Evolutionary conservation across 768 basidiomycete genomes (phyloP), one percentile per base, ranked within the genome.

Genomic region (Trametes maxima): DNA sequence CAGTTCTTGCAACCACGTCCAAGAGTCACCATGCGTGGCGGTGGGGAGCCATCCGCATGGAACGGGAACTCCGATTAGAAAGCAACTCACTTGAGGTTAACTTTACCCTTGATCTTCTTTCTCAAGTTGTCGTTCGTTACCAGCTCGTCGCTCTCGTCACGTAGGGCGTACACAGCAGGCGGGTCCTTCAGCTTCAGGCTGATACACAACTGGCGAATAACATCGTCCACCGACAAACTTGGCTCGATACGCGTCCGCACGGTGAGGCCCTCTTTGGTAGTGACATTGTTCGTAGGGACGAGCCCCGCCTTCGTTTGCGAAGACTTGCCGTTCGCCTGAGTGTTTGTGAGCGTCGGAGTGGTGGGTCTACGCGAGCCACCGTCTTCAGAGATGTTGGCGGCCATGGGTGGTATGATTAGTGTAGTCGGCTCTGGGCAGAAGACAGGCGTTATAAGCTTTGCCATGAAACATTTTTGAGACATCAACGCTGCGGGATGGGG

Each of bases 71-170:
- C 19, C 21, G 44, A 24, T 14, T 48, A 13, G 17, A 35, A 35
- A 4, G 48, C 74, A 16, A 75, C 84, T 66, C 70, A 94, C 92
- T 87, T 93, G 57, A 95, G 78, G 68, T 89, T 86, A 49, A 81
- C 83, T 73, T 90, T 94, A 42, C 81, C 80, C 74, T 83, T 89
- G 65, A 95, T 91, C 77, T 89, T 90, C 76, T 83, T 86, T 70
- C 86, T 81, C 68, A 97, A 71, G 70, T 95, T 95, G 65, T 94
- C 92, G 68, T 90, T 89, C 25, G 92, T 95, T 17, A 97, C 88
- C 48, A 95, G 74, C 65, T 91, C 91, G 61, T 90, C 90, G 16
- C 80, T 84, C 66, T 92, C 90, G 70, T 95, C 92, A 67, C 94
- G 81, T 60, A 96, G 73, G 1, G 92, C 89, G 70, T 85, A 94